Percentiles rank a stretch among this genome's conserved stretches.
These are phyloP conservation scores for Mycosphaerella sp. DNA, from an alignment of 2,329 filamentous ascomycete species.

Conservation along the genomic window DNA sequence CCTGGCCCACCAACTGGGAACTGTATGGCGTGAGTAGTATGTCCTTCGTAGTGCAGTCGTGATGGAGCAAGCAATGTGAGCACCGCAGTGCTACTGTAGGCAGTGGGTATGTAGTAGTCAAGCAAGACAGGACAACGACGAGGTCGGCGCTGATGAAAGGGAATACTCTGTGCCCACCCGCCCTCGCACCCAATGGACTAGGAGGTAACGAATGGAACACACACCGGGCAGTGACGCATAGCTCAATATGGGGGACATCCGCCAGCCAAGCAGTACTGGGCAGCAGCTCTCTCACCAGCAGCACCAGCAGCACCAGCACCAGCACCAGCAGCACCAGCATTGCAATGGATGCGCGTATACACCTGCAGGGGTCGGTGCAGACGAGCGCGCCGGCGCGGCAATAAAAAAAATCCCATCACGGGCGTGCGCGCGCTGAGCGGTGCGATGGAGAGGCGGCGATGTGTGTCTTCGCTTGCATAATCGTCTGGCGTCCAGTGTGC, in stretches of 20 bases:
- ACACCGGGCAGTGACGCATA: neutral
- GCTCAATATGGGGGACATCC: neutral
- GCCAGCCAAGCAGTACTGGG: constrained; percentile 1
- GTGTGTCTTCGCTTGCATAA: neutral
- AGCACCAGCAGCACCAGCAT: neutral
- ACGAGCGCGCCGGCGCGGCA: constrained; percentile 6
- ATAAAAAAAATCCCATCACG: constrained; percentile 4
- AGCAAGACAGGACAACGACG: neutral
- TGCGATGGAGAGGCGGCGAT: neutral
- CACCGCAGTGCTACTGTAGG: neutral
- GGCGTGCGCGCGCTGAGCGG: neutral
- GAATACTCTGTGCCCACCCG: too few species aligned
- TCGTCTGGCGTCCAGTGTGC: neutral
- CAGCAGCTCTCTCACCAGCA: neutral
- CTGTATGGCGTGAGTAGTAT: neutral
- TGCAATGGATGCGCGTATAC: constrained; percentile 3
- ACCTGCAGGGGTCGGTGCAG: constrained; percentile 6
- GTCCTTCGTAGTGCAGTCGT: too few species aligned
- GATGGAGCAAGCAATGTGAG: neutral
- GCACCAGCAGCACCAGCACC: constrained; percentile 11
- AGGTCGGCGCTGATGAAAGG: too few species aligned
- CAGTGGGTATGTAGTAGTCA: neutral
- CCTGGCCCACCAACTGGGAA: neutral
- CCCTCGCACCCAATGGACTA: too few species aligned
- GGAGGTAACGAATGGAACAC: neutral